These are phyloP conservation scores for Quercus lobata DNA, from an alignment of 331 rosid genomes.

Conservation along the genomic window DNA sequence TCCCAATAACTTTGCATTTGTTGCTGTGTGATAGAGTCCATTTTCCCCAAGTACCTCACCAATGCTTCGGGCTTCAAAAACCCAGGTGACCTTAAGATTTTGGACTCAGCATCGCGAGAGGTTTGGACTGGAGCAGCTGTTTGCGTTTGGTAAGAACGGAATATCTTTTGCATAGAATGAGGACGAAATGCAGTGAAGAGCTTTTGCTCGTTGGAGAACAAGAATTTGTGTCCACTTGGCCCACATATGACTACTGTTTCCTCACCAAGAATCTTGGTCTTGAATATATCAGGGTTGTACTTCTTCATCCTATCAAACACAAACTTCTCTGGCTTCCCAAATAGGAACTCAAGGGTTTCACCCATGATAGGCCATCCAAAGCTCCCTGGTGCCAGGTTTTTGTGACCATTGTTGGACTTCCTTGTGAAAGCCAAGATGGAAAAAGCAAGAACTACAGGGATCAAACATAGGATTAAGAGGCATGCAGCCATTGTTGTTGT, in stretches of 20 bases:
- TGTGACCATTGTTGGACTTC: not conserved
- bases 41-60: slow-evolving; percentile 31
- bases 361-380: slow-evolving; percentile 41
- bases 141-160: slow-evolving; percentile 27
- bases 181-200: slow-evolving; percentile 43
- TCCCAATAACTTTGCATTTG: slow-evolving; percentile 31
- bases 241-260: slow-evolving; percentile 39
- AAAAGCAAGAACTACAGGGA: not conserved
- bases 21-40: slow-evolving; percentile 31
- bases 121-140: not conserved
- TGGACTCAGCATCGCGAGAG: not conserved
- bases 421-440: not conserved
- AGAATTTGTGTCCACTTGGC: slow-evolving; percentile 39
- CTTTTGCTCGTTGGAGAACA: slow-evolving; percentile 36
- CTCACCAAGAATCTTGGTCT: slow-evolving; percentile 38
- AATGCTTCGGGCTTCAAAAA: slow-evolving; percentile 36
- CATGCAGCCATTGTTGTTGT: not conserved
- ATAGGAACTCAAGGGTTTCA: slow-evolving; percentile 33
- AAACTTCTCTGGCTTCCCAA: slow-evolving; percentile 34
- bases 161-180: slow-evolving; percentile 35
- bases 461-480: not conserved
- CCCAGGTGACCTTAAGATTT: slow-evolving; percentile 10
- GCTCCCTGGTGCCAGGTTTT: slow-evolving; percentile 40
- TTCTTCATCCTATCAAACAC: slow-evolving; percentile 34
- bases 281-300: slow-evolving; percentile 38